Percentiles rank a stretch among this genome's conserved stretches.
Conservation (phyloP, 192 early-diverging fungal species). For the Geosiphon pyriformis region DNA sequence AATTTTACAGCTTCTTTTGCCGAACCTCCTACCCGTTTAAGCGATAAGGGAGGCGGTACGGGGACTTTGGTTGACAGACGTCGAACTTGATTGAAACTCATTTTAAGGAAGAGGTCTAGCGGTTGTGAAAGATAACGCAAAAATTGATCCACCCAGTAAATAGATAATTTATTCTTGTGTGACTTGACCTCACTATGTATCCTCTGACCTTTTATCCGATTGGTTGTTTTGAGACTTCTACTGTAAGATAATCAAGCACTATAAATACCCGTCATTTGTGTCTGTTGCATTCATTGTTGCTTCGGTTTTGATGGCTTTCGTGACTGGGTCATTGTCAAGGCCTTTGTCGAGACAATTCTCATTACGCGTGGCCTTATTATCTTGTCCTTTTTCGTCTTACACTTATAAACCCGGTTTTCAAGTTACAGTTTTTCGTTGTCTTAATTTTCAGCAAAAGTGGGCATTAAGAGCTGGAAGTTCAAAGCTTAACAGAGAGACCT, state of each 20-base stretch:
- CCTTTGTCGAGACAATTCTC: neutral
- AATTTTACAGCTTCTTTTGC: neutral
- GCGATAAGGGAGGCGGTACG: neutral
- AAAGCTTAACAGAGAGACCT: too few species aligned
- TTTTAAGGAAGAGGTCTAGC: neutral
- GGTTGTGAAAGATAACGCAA: neutral
- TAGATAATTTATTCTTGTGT: too few species aligned
- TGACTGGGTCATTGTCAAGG: neutral
- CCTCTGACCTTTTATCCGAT: too few species aligned
- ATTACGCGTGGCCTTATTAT: neutral
- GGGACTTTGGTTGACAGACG: neutral
- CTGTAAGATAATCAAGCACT: too few species aligned
- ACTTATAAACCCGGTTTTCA: too few species aligned
- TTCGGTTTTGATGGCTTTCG: neutral
- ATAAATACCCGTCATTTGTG: neutral
- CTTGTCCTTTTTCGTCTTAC: neutral
- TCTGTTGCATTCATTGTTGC: neutral
- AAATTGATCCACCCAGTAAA: too few species aligned
- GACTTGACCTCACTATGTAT: too few species aligned
- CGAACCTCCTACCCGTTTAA: neutral
- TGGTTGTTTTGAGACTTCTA: too few species aligned
- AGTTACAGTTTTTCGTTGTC: too few species aligned
- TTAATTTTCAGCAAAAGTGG: too few species aligned
- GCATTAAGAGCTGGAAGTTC: too few species aligned
- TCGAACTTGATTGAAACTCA: neutral